Base-by-base conservation (phyloP, 139 green algal species). In the Haematococcus lacustris region DNA sequence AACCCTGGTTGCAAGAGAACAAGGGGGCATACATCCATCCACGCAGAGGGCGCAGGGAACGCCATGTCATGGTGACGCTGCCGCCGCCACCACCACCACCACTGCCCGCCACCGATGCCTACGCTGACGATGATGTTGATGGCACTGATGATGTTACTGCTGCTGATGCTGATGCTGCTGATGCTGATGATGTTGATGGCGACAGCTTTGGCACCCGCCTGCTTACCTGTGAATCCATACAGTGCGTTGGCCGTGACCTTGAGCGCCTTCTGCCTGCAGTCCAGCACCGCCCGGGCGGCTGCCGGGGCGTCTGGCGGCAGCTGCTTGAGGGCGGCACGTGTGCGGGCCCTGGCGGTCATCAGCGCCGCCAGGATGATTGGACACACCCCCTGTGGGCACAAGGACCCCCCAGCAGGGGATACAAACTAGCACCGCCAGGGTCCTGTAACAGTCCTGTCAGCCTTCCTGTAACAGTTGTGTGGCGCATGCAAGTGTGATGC, bases 221-320 rank as follows among this genome's bases (percentile, higher is more conserved):
- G 34, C 1, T 68, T 30, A 51, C 66, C 66, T 26, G 75, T 76
- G 69, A 80, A 80, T 37, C 89, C 89, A 67, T 96, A 95, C 64
- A 96, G 75, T 0, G 91, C 91, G 43, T 95, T 96, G n/a, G 89
- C 85, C 1, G 80, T 88, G 6, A 97, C 51, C 80, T 96, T 96
- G 35, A 96, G 83, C 2, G 91, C 91, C 67, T 91, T 92, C 77
- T 96, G 91, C 0, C 91, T 76, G 0, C 71, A 78, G 38, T 96
- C 91, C 60, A 96, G 71, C 50, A 94, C 86, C 0, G 85, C 83
- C 17, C 51, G n/a, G 26, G 53, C 43, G 32, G 62, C 81, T 30
- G 66, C 38, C 28, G 37, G 34, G 32, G 59, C 63, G 3, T 28
- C 28, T 25, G 40, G 25, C 37, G 73, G 62, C 3, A 73, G 64